Conservation (phyloP, 192 early-diverging fungal genomes). For the Coemansia sp. region DNA sequence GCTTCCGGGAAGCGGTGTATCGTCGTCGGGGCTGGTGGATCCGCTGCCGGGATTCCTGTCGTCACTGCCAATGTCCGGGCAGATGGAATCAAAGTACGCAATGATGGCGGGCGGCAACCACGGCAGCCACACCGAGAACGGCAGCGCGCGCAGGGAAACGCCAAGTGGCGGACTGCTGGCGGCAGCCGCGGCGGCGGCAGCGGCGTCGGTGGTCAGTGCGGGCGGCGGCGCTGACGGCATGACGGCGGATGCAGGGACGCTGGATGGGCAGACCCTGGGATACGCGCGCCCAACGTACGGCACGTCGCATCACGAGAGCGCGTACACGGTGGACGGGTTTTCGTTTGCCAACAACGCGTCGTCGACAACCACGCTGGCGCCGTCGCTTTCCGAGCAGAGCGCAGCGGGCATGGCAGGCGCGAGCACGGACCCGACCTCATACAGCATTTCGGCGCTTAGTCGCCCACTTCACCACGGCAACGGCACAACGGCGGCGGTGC, state of each 20-base stretch:
- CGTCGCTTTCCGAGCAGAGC: conserved; percentile 12
- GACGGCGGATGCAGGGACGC: background rate
- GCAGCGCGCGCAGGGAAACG: conserved; percentile 1
- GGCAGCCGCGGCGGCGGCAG: conserved; percentile 31
- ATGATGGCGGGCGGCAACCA: conserved; percentile 16
- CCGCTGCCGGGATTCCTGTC: conserved; percentile 42
- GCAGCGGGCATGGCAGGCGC: background rate
- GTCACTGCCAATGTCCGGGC: conserved; percentile 23
- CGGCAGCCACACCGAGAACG: background rate
- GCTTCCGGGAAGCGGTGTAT: conserved; percentile 29
- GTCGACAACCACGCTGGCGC: background rate
- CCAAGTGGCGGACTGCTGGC: conserved; percentile 18
- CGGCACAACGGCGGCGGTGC: conserved; percentile 25
- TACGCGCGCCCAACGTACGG: conserved; percentile 1
- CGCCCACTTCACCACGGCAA: conserved; percentile 32
- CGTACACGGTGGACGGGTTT: conserved; percentile 12
- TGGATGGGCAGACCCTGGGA: background rate
- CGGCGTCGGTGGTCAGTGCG: conserved; percentile 15
- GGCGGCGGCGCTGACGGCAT: background rate
- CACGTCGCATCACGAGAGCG: background rate
- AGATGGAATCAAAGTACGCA: conserved; percentile 31
- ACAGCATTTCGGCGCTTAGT: conserved; percentile 49
- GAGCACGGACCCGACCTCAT: conserved; percentile 28
- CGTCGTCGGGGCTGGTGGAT: conserved; percentile 17
- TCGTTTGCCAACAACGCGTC: conserved; percentile 13